Conservation (phyloP, 2,329 filamentous ascomycete genomes). For the Beauveria asiatica region DNA sequence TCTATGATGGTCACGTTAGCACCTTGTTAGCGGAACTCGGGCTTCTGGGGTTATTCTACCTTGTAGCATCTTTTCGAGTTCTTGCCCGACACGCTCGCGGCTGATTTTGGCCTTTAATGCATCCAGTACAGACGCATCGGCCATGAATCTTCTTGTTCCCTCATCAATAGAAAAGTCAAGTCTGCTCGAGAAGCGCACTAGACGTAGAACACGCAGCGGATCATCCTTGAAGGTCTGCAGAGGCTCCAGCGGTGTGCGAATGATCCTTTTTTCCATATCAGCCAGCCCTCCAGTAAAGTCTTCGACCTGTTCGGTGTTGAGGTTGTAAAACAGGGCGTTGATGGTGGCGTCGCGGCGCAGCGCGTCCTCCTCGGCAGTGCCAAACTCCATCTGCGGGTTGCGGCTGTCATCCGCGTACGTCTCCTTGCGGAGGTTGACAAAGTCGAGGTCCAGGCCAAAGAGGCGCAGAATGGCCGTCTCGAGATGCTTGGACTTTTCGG, state of each 20-base stretch:
- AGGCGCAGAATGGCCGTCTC: constrained; percentile 84
- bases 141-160: constrained; percentile 65
- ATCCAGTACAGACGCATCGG: constrained; percentile 63
- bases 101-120: constrained; percentile 85
- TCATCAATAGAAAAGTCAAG: constrained; percentile 71
- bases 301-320: constrained; percentile 70
- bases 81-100: constrained; percentile 76
- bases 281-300: constrained; percentile 74
- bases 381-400: constrained; percentile 89
- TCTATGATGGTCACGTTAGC: constrained; percentile 26
- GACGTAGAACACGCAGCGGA: constrained; percentile 73
- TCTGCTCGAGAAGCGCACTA: constrained; percentile 85
- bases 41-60: constrained; percentile 31
- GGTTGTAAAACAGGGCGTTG: constrained; percentile 93
- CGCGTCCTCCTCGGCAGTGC: constrained; percentile 84
- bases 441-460: constrained; percentile 80
- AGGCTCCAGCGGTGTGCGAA: constrained; percentile 79
- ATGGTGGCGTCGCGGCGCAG: constrained; percentile 84
- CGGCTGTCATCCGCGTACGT: constrained; percentile 83
- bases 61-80: constrained; percentile 85
- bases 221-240: constrained; percentile 93
- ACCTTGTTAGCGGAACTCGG: no score
- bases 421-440: constrained; percentile 91
- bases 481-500: constrained; percentile 92
- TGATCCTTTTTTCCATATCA: constrained; percentile 64